phyloP scores from a whole-genome alignment of 2,329 filamentous ascomycete genomes.

The Tolypocladium tropicale region DNA sequence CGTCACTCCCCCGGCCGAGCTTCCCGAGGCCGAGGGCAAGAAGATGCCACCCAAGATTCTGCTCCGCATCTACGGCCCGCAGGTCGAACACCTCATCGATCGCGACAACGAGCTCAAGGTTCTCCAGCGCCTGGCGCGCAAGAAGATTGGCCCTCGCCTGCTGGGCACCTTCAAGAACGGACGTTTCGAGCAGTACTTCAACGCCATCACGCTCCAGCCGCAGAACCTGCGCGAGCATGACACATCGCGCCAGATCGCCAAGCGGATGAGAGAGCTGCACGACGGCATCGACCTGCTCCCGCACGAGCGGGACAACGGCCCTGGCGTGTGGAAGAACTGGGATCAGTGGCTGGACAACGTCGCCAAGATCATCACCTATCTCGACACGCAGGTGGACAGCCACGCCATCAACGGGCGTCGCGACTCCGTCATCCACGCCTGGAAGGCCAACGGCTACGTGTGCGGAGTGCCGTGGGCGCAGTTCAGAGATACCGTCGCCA shows the following conservation, averaged over 20 bases:
- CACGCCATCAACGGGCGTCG: slow-evolving; percentile 14
- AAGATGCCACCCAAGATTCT: slow-evolving; percentile 59
- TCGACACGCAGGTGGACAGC: slow-evolving; percentile 48
- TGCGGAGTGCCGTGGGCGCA: slow-evolving; percentile 75
- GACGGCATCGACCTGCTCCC: slow-evolving; percentile 82
- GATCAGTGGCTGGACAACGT: slow-evolving; percentile 75
- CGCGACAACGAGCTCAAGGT: slow-evolving; percentile 83
- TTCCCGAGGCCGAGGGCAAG: slow-evolving; percentile 32
- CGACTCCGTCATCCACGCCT: slow-evolving; percentile 31
- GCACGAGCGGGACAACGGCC: slow-evolving; percentile 66
- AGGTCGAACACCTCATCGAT: slow-evolving; percentile 93
- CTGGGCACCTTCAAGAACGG: slow-evolving; percentile 91
- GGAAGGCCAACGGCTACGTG: slow-evolving; percentile 63
- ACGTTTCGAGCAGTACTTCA: slow-evolving; percentile 89
- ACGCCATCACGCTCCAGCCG: slow-evolving; percentile 70
- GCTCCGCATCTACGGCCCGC: slow-evolving; percentile 84
- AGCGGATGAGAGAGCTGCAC: slow-evolving; percentile 93
- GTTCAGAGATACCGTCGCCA: slow-evolving; percentile 66
- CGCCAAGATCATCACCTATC: slow-evolving; percentile 43
- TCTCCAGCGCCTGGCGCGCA: slow-evolving; percentile 72
- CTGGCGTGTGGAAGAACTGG: slow-evolving; percentile 87
- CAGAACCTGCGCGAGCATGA: slow-evolving; percentile 69
- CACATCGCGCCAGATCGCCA: slow-evolving; percentile 86
- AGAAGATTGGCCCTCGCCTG: slow-evolving; percentile 85
- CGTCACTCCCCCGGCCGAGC: slow-evolving; percentile 65